phyloP scores from a whole-genome alignment of 352 stramenopile genomes.

The Pythium utonaiense region DNA sequence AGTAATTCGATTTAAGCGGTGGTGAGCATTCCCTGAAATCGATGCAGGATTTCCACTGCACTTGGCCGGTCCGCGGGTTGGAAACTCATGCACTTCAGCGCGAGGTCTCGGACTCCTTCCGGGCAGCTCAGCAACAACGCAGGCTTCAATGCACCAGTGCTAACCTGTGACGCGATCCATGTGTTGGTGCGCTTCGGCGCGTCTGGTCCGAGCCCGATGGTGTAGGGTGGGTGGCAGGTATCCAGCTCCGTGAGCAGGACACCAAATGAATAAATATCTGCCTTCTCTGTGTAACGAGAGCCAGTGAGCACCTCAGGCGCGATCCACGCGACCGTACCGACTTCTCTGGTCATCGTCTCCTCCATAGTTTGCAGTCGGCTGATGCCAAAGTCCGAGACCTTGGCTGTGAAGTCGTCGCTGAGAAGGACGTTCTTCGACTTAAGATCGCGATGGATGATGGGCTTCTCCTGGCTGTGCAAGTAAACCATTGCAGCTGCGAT shows the following conservation, averaged over 20 bases:
- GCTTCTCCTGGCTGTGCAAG: slow-evolving; percentile 12
- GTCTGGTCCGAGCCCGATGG: slow-evolving; percentile 4
- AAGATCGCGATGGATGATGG: slow-evolving; percentile 15
- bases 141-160: slow-evolving; percentile 19
- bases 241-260: slow-evolving; percentile 34
- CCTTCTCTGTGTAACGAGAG: slow-evolving; percentile 28
- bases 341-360: slow-evolving; percentile 33
- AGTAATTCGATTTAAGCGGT: slow-evolving; percentile 5
- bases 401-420: slow-evolving; percentile 8
- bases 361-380: slow-evolving; percentile 21
- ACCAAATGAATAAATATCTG: slow-evolving; percentile 42
- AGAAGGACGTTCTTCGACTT: slow-evolving; percentile 18
- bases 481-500: slow-evolving; percentile 18
- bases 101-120: slow-evolving; percentile 17
- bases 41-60: slow-evolving; percentile 23
- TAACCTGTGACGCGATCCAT: slow-evolving; percentile 32
- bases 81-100: slow-evolving; percentile 21
- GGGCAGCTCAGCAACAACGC: slow-evolving; percentile 19
- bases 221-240: slow-evolving; percentile 24
- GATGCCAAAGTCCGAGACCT: slow-evolving; percentile 35
- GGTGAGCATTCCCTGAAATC: slow-evolving; percentile 5
- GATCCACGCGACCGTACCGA: slow-evolving; percentile 39
- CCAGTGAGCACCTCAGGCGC: slow-evolving; percentile 34
- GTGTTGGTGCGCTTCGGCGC: slow-evolving; percentile 16
- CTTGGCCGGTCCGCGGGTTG: slow-evolving; percentile 20